Conservation (phyloP, 139 green algal genomes). For the Tetraselmis striata region DNA sequence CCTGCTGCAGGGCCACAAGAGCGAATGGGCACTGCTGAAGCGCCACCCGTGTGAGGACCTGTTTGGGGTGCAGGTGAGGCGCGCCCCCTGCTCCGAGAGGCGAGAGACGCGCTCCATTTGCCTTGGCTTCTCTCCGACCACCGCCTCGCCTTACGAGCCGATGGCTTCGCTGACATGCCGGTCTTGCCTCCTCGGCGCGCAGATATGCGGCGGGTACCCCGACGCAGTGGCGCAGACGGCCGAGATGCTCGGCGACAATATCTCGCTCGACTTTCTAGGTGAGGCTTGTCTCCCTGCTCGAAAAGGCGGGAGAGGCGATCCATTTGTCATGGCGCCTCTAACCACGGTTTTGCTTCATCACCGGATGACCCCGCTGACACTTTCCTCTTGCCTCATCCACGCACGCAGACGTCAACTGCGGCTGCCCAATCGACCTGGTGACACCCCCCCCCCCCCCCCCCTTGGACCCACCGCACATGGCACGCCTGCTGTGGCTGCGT, state of each 20-base stretch:
- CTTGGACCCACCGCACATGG: too few species aligned
- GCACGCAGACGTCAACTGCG: conserved; percentile 95
- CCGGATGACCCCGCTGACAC: too few species aligned
- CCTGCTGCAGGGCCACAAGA: conserved; percentile 79
- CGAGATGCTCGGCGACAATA: not conserved
- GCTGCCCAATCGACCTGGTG: conserved; percentile 84
- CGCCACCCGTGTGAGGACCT: conserved; percentile 83
- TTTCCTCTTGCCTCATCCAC: too few species aligned
- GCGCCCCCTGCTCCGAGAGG: not conserved
- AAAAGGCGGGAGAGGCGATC: not conserved
- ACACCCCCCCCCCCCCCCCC: too few species aligned
- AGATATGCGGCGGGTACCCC: conserved; percentile 79
- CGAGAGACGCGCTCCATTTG: too few species aligned
- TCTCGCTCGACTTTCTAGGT: not conserved
- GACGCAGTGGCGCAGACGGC: conserved; percentile 56
- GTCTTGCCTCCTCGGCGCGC: too few species aligned
- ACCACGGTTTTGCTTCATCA: too few species aligned
- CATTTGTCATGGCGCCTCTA: too few species aligned
- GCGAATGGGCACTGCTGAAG: conserved; percentile 95
- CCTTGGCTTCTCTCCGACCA: too few species aligned
- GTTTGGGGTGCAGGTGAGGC: conserved; percentile 87
- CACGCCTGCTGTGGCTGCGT: too few species aligned
- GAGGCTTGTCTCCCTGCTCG: not conserved
- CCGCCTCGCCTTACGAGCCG: too few species aligned
- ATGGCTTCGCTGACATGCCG: too few species aligned